Base-by-base conservation (phyloP, 2,329 filamentous ascomycete genomes). In the Trichophyton benhamiae region DNA sequence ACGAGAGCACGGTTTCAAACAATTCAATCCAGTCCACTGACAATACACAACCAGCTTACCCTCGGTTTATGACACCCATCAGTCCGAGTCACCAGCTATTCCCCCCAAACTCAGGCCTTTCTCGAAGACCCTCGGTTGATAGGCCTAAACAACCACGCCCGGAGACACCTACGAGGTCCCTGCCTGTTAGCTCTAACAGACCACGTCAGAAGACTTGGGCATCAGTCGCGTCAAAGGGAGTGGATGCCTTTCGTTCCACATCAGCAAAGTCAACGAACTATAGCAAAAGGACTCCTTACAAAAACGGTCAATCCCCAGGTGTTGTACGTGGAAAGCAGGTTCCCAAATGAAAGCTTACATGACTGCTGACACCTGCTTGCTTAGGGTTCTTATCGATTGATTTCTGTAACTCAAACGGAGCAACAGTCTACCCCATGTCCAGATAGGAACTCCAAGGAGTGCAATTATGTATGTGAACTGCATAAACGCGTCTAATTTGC, bases 191-290 rank as follows among this genome's bases (percentile, higher is more conserved):
- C 20, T 53, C 60, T 25, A 52, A 38, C 41, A 25, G 61, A 20
- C 42, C 59, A 53, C 57, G 61, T 5, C 55, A 60, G 15, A 64
- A 61, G 57, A 60, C 59, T 13, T 64, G 64, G 63, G 60, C 63
- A 17, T 36, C 61, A 2, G 60, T 60, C 59, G 63, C 63, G 38
- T 60, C 58, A 38, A 65, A 64, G 30, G 58, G 63, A 20, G 60
- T 65, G 13, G 63, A 65, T 33, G 61, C 55, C 8, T 36, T 65
- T 61, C 64, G 63, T 22, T 42, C 57, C 8, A 38, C 33, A 22
- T 63, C 60, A 6, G 25, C 46, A 27, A 57, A 60, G 25, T 36
- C 48, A 2, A 60, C 48, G 3, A 60, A 59, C 25, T 59, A 59
- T 15, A 59, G 58, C 58, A 59, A 59, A 25, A 22, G 58, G 36